Evolutionary conservation across 108 stramenopile genomes (phyloP), one percentile per base, ranked within the genome.

Genomic region (Cyclotella kingstonii): DNA sequence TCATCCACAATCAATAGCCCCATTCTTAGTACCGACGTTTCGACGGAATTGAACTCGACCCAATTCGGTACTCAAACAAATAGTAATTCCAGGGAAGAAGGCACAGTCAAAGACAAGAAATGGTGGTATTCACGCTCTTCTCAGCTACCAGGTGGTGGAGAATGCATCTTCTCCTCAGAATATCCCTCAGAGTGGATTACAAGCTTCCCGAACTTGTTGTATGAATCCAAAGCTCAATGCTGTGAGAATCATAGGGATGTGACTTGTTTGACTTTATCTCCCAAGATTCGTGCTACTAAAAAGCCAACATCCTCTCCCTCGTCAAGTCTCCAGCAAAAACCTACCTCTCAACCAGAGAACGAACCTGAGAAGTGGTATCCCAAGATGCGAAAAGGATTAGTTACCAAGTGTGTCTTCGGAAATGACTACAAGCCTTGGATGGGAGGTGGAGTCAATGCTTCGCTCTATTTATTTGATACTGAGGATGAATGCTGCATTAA

Each of bases 181-280:
- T 50, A 50, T 15, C 49, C 49, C 27, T 14, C 29, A 27, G 26
- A 50, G 14, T 50, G 28, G 27, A 27, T 15, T 12, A 3, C 28
- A 11, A 27, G 31, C 27, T 50, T 50, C 49, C 49, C 49, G 29
- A 50, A 50, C 12, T 29, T 50, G 22, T 21, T 50, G n/a, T 50
- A 50, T 7, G 6, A 5, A 11, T 19, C 49, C 26, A 50, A 50
- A 50, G 49, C 28, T 27, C 18, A 29, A 9, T 50, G 49, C 27
- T 50, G 49, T 27, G 26, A 27, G 12, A 50, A 50, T 27, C 49
- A 50, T 27, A 2, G 7, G 26, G 49, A 50, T 28, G 49, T 50
- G 25, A 29, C n/a, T 14, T 50, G 49, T 50, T 29, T 50, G 9
- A 6, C 31, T 5, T 11, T 1, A 2, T 27, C 31, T 6, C 49